Evolutionary conservation across 192 early-diverging fungal genomes (phyloP).

Genomic region (Entomortierella beljakovae): DNA sequence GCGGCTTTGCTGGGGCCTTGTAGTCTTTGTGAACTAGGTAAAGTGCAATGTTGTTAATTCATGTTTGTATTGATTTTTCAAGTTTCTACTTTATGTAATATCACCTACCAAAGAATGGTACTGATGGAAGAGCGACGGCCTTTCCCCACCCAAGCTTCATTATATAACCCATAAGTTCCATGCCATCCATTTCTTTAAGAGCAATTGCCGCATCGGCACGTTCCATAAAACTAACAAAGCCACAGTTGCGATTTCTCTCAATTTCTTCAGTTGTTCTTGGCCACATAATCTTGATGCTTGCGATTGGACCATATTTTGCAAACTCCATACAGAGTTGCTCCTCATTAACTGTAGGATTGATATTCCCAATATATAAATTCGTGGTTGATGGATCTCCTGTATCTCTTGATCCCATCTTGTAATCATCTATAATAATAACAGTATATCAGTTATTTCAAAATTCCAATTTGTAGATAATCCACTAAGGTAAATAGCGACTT

Average conservation of each 20-base stretch:
- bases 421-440: slow-evolving; percentile 5
- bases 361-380: slow-evolving; percentile 87
- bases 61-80: not conserved
- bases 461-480: not conserved
- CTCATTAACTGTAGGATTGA: slow-evolving; percentile 81
- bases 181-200: slow-evolving; percentile 79
- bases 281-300: slow-evolving; percentile 96
- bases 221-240: slow-evolving; percentile 93
- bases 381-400: slow-evolving; percentile 81
- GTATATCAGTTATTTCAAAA: not conserved
- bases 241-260: slow-evolving; percentile 81
- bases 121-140: slow-evolving; percentile 75
- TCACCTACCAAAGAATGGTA: slow-evolving; percentile 78
- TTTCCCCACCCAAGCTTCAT: slow-evolving; percentile 90
- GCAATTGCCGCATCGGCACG: slow-evolving; percentile 78
- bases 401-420: slow-evolving; percentile 70
- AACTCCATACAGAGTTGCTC: slow-evolving; percentile 79
- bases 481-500: not conserved
- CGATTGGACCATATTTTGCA: slow-evolving; percentile 86
- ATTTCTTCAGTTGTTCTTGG: slow-evolving; percentile 87
- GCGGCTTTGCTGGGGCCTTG: slow-evolving; percentile 21
- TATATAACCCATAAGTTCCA: slow-evolving; percentile 64
- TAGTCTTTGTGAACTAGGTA: slow-evolving; percentile 40
- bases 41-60: not conserved
- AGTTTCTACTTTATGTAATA: not conserved